A percentile compares a stretch with the other conserved stretches of the same genome.
These are phyloP conservation scores for Calamus simplicifolius DNA, from an alignment of 176 grass and related monocot species.

Conservation along the genomic window DNA sequence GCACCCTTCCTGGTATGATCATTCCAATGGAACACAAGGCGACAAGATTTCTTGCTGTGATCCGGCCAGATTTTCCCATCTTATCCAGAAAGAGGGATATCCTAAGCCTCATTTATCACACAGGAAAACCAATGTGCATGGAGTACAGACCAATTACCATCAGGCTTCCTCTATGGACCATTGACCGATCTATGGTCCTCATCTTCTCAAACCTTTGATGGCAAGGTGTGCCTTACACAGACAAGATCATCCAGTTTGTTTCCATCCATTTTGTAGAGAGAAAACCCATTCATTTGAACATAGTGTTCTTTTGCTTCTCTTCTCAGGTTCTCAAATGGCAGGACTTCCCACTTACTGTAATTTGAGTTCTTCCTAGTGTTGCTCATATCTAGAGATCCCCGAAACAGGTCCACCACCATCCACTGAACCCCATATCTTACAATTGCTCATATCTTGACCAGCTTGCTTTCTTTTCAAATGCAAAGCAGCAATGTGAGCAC, in stretches of 20 bases:
- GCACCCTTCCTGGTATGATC: no score
- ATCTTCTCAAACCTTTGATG: background rate
- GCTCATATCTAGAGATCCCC: constrained; percentile 67
- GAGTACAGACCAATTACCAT: no score
- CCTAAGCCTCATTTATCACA: no score
- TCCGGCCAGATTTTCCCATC: no score
- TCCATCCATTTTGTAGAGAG: constrained; percentile 95
- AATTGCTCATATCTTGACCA: constrained; percentile 49
- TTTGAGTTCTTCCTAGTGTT: constrained; percentile 55
- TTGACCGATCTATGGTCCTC: no score
- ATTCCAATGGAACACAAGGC: no score
- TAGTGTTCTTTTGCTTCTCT: constrained; percentile 81
- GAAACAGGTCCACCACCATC: constrained; percentile 55
- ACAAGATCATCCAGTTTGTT: constrained; percentile 95
- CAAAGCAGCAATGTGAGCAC: constrained; percentile 58
- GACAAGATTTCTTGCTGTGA: no score
- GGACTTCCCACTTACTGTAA: constrained; percentile 81
- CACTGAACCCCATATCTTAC: constrained; percentile 82
- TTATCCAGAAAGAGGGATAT: no score
- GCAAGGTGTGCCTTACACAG: constrained; percentile 49
- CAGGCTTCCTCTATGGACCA: no score
- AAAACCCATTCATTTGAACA: constrained; percentile 47
- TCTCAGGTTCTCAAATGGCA: constrained; percentile 53
- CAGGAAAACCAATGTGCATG: no score
- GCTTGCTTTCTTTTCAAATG: constrained; percentile 44